Evolutionary conservation across 2,329 filamentous ascomycete species (phyloP).

Genomic region (Ceratocystis eucalypticola): DNA sequence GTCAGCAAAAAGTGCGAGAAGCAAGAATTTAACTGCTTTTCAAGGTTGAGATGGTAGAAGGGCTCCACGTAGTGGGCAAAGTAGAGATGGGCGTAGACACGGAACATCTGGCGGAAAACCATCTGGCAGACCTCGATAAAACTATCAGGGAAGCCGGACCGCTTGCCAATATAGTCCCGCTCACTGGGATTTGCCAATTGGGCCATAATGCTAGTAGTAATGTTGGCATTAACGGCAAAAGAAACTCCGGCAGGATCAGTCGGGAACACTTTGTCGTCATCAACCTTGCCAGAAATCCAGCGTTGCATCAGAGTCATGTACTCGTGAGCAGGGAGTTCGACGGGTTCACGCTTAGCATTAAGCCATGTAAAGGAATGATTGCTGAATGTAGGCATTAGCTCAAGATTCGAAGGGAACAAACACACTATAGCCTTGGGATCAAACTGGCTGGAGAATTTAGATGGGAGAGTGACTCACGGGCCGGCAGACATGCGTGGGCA

Average conservation of each 20-base stretch:
- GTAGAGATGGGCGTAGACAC: constrained; percentile 94
- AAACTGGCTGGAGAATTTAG: background rate
- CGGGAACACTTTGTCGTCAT: constrained; percentile 79
- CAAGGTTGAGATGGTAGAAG: constrained; percentile 69
- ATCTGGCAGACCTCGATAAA: constrained; percentile 85
- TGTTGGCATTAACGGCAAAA: constrained; percentile 47
- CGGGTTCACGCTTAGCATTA: constrained; percentile 71
- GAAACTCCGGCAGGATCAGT: constrained; percentile 64
- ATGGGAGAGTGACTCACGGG: constrained; percentile 47
- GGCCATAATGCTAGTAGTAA: constrained; percentile 46
- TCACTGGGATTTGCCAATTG: constrained; percentile 49
- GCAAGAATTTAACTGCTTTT: constrained; percentile 74
- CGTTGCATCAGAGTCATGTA: constrained; percentile 94
- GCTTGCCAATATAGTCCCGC: constrained; percentile 72
- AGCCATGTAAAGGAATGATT: constrained; percentile 96
- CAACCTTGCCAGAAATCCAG: constrained; percentile 93
- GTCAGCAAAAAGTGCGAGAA: constrained; percentile 77
- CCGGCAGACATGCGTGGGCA: constrained; percentile 94
- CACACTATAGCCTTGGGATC: too few species aligned
- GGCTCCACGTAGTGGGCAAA: constrained; percentile 85
- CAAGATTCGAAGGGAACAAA: background rate
- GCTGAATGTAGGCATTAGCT: constrained; percentile 26
- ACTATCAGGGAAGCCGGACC: constrained; percentile 79
- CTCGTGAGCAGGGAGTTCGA: constrained; percentile 81
- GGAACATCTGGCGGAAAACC: constrained; percentile 97